Base-by-base conservation (phyloP, 208 protist species). In the Trypanosoma conorhini region DNA sequence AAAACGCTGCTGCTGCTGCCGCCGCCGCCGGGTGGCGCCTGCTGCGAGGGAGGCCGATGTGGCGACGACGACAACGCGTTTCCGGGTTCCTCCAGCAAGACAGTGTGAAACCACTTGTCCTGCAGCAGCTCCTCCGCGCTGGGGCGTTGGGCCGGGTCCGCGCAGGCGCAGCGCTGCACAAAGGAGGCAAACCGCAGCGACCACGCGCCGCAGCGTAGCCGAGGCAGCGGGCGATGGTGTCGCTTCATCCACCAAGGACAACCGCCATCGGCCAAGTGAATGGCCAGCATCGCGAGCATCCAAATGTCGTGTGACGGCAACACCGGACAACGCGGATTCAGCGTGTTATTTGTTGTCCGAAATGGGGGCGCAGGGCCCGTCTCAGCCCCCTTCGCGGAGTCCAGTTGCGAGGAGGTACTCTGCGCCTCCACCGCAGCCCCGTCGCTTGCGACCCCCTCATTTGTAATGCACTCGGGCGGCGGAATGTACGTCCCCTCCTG, bases 71-170 rank as follows among this genome's bases (percentile, higher is more conserved):
- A 38, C 46, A 33, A 38, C 26, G 21, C 40, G 17, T 60, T 42
- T 24, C 19, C 50, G 0, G 5, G 26, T 21, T 84, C 73, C 51
- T 76, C 78, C 12, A 79, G 54, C 51, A 89, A 75, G n/a, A 62
- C 67, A 19, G 74, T 79, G 35, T 61, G 31, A 75, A 97, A 94
- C 92, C 92, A 97, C 48, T 79, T 76, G 75, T 97, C 84, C 13
- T 77, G 33, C 59, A 97, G 75, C 56, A 97, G 73, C 57, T 89
- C 85, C 12, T 61, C 76, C 30, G 69, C 80, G 38, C 77, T 84
- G 17, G 85, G 74, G 9, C 92, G 87, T 77, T 80, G 54, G 40
- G 55, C 65, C n/a, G 81, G 78, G 9, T 81, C 64, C 1, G 62
- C 33, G 55, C 66, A 62, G 51, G 89, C 55, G 67, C 92, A 97